Conservation (phyloP, 2,329 filamentous ascomycete species). For the Aureobasidium subglaciale region DNA sequence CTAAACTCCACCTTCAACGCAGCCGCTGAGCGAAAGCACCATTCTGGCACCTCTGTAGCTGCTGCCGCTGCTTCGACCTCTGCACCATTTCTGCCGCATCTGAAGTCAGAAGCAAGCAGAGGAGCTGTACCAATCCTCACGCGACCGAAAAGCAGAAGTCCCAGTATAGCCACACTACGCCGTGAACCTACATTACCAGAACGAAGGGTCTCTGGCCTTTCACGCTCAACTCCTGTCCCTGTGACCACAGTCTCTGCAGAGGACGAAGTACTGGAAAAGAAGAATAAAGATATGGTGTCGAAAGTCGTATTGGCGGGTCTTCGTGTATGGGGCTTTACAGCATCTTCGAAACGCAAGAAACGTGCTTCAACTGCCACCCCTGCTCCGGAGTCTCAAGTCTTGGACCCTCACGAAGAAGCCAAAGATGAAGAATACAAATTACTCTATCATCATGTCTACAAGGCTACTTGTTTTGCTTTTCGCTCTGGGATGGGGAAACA, state of each 20-base stretch:
- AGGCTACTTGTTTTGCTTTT: slow-evolving; percentile 42
- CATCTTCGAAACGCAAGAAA: slow-evolving; percentile 21
- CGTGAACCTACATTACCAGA: slow-evolving; percentile 16
- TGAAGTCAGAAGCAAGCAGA: slow-evolving; percentile 21
- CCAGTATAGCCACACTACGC: slow-evolving; percentile 25
- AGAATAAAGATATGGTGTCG: slow-evolving; percentile 44
- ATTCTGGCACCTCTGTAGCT: slow-evolving; percentile 37
- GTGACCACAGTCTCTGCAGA: background rate
- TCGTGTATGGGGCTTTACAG: slow-evolving; percentile 44
- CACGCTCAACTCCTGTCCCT: background rate
- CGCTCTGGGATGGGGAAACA: slow-evolving; percentile 33
- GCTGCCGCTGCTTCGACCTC: slow-evolving; percentile 31
- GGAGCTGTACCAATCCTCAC: slow-evolving; percentile 21
- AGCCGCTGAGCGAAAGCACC: slow-evolving; percentile 36
- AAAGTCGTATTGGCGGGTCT: slow-evolving; percentile 48
- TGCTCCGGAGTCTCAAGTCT: background rate
- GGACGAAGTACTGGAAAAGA: slow-evolving; percentile 19
- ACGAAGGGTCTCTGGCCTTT: background rate
- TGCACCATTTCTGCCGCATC: slow-evolving; percentile 25
- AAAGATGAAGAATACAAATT: slow-evolving; percentile 47
- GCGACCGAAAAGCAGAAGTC: slow-evolving; percentile 24
- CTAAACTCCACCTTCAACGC: slow-evolving; percentile 40
- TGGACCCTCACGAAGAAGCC: slow-evolving; percentile 17
- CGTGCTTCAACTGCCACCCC: background rate
- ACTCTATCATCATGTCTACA: slow-evolving; percentile 46